A percentile compares a stretch with the other conserved stretches of the same genome.
Conservation (phyloP, 139 green algal species). For the Pycnococcus provasolii region DNA sequence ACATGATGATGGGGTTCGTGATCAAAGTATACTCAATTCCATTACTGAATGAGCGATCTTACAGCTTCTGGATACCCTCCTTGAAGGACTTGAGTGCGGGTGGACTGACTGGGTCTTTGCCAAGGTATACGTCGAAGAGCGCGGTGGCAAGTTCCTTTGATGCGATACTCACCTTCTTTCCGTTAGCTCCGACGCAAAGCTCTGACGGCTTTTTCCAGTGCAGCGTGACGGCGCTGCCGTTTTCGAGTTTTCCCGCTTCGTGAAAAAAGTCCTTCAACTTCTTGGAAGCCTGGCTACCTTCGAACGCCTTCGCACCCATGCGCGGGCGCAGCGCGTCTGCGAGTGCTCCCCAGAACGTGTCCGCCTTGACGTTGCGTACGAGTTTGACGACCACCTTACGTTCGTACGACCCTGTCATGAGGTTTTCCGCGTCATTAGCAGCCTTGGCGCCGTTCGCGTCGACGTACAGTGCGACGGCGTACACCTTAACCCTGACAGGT, state of each 20-base stretch:
- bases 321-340: conserved; percentile 12
- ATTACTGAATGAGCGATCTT: neutral
- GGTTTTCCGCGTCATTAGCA: neutral
- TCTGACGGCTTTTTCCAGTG: neutral
- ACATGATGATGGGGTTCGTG: too few relatives aligned
- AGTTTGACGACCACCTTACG: conserved; percentile 15
- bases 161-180: neutral
- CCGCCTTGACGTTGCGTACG: conserved; percentile 3
- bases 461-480: conserved; percentile 25
- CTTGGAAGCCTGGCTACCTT: neutral
- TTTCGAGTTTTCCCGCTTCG: neutral
- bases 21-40: too few relatives aligned
- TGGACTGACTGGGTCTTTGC: neutral
- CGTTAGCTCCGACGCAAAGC: neutral
- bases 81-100: conserved; percentile 1
- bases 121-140: conserved; percentile 13
- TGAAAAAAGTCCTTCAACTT: neutral
- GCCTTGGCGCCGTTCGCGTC: conserved; percentile 4
- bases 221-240: neutral
- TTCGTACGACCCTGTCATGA: conserved; percentile 10
- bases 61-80: neutral
- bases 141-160: neutral
- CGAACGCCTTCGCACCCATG: neutral
- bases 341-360: conserved; percentile 11
- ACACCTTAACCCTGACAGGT: conserved; percentile 27